Percentiles rank a stretch among this genome's conserved stretches.
phyloP scores from a whole-genome alignment of 257 asterid genomes.

The Knoxia roxburghii region DNA sequence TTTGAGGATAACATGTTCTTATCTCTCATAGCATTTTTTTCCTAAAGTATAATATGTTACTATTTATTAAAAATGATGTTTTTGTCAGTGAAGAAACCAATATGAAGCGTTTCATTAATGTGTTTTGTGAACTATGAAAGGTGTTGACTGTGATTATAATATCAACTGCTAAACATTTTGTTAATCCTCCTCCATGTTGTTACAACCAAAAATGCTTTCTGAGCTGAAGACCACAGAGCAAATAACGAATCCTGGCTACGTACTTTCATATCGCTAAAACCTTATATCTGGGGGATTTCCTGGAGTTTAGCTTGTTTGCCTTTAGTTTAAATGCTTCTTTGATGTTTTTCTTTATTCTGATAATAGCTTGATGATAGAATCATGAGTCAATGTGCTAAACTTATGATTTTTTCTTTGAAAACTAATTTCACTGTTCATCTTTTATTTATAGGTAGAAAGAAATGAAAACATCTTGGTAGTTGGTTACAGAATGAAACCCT shows the following conservation, averaged over 20 bases:
- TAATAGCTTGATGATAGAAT: neutral
- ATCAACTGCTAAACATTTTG: neutral
- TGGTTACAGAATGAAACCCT: constrained; percentile 91
- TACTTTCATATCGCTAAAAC: neutral
- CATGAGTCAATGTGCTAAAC: neutral
- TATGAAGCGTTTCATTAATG: neutral
- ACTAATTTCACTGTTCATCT: constrained; percentile 17
- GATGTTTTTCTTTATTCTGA: neutral
- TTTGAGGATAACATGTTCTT: neutral
- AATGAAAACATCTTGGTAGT: constrained; percentile 44
- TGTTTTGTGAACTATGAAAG: neutral
- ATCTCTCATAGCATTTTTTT: neutral
- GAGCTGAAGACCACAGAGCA: neutral
- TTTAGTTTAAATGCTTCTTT: neutral
- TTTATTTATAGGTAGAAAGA: constrained; percentile 45
- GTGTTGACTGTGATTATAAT: neutral
- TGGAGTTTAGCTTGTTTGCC: neutral
- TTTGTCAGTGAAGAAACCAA: neutral
- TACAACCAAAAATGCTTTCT: neutral
- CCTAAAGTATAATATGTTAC: neutral
- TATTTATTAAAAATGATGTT: neutral
- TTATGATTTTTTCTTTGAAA: neutral
- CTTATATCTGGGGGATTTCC: neutral
- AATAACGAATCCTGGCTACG: neutral
- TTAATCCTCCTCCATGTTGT: neutral